Percentiles rank a stretch among this genome's conserved stretches.
Conservation (phyloP, 1,284 basidiomycete genomes). For the Puccinia horiana region DNA sequence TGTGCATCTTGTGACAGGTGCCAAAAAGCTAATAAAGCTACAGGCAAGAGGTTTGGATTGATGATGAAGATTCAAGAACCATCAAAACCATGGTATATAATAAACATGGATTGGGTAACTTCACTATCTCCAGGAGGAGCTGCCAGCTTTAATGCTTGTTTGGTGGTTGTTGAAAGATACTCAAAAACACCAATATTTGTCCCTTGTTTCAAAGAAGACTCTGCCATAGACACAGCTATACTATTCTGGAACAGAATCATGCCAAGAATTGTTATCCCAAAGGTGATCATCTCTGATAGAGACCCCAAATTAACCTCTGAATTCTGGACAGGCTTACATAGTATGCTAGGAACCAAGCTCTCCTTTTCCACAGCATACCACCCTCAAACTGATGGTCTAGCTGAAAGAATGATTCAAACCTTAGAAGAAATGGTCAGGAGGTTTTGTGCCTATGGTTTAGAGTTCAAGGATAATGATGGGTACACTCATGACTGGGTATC, state of each 20-base stretch:
- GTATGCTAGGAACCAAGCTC: constrained; percentile 10
- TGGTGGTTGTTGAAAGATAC: constrained; percentile 10
- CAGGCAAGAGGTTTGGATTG: neutral
- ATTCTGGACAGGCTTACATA: constrained; percentile 1
- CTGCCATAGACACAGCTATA: constrained; percentile 18
- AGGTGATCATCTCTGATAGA: constrained; percentile 26
- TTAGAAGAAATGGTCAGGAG: constrained; percentile 7
- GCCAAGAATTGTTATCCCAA: neutral
- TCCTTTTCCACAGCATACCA: constrained; percentile 23
- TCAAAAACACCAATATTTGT: constrained; percentile 13
- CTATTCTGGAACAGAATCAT: constrained; percentile 37
- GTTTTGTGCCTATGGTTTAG: neutral
- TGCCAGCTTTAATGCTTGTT: neutral
- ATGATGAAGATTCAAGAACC: too few relatives aligned
- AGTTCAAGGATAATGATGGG: constrained; percentile 1
- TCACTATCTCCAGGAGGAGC: constrained; percentile 2
- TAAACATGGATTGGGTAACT: too few relatives aligned
- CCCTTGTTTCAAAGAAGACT: constrained; percentile 1
- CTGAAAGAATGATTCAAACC: constrained; percentile 26
- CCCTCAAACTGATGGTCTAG: neutral
- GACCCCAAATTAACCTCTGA: too few relatives aligned
- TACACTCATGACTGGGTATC: neutral
- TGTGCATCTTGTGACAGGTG: neutral
- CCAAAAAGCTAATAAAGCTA: constrained; percentile 11
- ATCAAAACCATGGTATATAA: too few relatives aligned